A percentile compares a stretch with the other conserved stretches of the same genome.
These are phyloP conservation scores for Populus davidiana DNA, from an alignment of 345 rosid genomes.

Conservation along the genomic window DNA sequence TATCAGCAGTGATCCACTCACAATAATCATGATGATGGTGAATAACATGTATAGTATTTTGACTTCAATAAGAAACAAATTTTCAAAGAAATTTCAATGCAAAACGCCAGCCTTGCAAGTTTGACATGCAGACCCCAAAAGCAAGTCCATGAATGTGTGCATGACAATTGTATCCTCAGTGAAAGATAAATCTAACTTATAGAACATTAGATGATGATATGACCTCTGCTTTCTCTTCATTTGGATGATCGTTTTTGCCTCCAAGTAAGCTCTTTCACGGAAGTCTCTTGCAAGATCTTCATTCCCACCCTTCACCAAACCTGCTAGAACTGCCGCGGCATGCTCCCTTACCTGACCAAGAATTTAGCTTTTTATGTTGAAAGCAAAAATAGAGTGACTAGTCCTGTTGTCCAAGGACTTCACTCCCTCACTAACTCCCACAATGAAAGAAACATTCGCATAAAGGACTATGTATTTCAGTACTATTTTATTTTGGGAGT, in stretches of 20 bases:
- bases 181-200: not conserved
- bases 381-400: not conserved
- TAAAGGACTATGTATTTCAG: conserved; percentile 2
- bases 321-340: conserved; percentile 95
- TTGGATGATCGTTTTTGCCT: conserved; percentile 54
- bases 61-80: not conserved
- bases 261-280: conserved; percentile 75
- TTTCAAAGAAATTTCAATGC: not conserved
- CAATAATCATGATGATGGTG: not conserved
- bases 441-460: not conserved
- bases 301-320: conserved; percentile 93
- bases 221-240: conserved; percentile 66
- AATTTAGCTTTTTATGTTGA: conserved; percentile 4
- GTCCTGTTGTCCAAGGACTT: conserved; percentile 8
- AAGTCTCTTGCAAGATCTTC: conserved; percentile 74
- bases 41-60: not conserved
- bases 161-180: not conserved
- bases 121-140: not conserved
- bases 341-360: conserved; percentile 86
- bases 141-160: not conserved
- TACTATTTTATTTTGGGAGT: not conserved
- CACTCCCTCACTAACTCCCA: not conserved
- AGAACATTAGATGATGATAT: not conserved
- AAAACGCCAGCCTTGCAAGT: not conserved
- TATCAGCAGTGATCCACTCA: not conserved